These are phyloP conservation scores for Boletus sp. DNA, from an alignment of 768 basidiomycete genomes.

Conservation along the genomic window DNA sequence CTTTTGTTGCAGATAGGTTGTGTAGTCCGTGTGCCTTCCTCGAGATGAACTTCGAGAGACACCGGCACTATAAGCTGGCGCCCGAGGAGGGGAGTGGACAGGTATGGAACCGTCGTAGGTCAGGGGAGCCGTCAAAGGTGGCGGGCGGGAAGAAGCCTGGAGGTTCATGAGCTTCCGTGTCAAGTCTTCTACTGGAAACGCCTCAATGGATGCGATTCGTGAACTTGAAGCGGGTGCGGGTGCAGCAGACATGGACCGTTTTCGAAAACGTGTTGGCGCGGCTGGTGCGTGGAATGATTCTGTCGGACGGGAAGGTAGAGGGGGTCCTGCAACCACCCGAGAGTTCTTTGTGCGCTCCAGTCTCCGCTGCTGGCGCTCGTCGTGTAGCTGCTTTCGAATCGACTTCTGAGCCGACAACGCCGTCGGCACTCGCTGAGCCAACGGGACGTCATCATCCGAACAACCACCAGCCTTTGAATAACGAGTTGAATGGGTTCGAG, in stretches of 20 bases:
- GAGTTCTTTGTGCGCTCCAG: slow-evolving; percentile 42
- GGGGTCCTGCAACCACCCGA: slow-evolving; percentile 19
- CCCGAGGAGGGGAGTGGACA: slow-evolving; percentile 10
- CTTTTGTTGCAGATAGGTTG: slow-evolving; percentile 19
- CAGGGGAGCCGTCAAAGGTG: slow-evolving; percentile 11
- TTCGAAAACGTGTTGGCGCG: slow-evolving; percentile 39
- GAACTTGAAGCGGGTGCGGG: slow-evolving; percentile 14
- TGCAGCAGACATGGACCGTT: slow-evolving; percentile 32
- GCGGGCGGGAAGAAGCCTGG: slow-evolving; percentile 32
- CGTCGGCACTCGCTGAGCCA: slow-evolving; percentile 79
- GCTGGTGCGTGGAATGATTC: slow-evolving; percentile 27
- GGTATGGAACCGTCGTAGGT: slow-evolving; percentile 10
- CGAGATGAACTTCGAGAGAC: slow-evolving; percentile 26
- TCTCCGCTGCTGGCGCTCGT: slow-evolving; percentile 62
- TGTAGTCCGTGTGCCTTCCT: slow-evolving; percentile 13
- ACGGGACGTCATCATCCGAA: slow-evolving; percentile 78
- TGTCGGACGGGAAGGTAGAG: slow-evolving; percentile 16
- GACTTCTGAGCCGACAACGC: slow-evolving; percentile 81
- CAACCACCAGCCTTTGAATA: slow-evolving; percentile 26
- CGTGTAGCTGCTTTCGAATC: slow-evolving; percentile 68
- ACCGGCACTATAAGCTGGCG: slow-evolving; percentile 4
- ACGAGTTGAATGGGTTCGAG: slow-evolving; percentile 22
- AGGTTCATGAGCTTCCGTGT: slow-evolving; percentile 55
- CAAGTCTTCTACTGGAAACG: slow-evolving; percentile 58
- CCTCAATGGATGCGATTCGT: slow-evolving; percentile 36